Evolutionary conservation across 208 protist species (phyloP).

Genomic region (Tetramitus jugosus): DNA sequence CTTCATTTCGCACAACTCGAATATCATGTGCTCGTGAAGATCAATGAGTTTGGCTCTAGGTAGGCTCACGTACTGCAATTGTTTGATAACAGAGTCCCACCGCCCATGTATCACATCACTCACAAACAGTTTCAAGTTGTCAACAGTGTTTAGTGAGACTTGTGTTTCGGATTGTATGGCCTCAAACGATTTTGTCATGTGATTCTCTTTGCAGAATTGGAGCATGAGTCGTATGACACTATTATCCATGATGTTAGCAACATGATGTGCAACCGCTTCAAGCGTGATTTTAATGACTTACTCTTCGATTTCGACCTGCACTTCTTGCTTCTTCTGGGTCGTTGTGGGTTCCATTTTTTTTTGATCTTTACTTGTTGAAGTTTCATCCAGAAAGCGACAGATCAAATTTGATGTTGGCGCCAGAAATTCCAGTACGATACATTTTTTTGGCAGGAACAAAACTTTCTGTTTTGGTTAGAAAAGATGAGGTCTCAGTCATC

Average conservation of each 20-base stretch:
- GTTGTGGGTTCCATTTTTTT: no score
- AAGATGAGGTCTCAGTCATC: no score
- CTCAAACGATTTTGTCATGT: conserved; percentile 32
- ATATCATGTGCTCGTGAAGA: conserved; percentile 47
- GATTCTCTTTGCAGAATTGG: conserved; percentile 49
- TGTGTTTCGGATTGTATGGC: conserved; percentile 42
- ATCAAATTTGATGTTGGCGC: no score
- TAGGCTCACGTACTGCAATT: conserved; percentile 30
- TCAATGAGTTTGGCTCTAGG: conserved; percentile 25
- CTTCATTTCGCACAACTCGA: conserved; percentile 37
- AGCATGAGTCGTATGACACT: conserved; percentile 41
- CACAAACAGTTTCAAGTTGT: conserved; percentile 41
- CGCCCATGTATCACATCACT: conserved; percentile 39
- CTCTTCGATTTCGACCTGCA: neutral
- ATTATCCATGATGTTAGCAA: conserved; percentile 23
- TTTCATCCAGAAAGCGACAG: no score
- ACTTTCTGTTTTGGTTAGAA: no score
- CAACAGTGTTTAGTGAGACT: conserved; percentile 38
- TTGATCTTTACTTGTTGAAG: no score
- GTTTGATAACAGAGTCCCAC: conserved; percentile 44
- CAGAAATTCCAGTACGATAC: no score
- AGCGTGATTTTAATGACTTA: conserved; percentile 14
- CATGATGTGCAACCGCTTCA: no score
- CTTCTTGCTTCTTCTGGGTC: no score
- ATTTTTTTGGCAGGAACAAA: no score